These are phyloP conservation scores for Thalassiosira livingstoniorum DNA, from an alignment of 352 stramenopile genomes.

Conservation along the genomic window DNA sequence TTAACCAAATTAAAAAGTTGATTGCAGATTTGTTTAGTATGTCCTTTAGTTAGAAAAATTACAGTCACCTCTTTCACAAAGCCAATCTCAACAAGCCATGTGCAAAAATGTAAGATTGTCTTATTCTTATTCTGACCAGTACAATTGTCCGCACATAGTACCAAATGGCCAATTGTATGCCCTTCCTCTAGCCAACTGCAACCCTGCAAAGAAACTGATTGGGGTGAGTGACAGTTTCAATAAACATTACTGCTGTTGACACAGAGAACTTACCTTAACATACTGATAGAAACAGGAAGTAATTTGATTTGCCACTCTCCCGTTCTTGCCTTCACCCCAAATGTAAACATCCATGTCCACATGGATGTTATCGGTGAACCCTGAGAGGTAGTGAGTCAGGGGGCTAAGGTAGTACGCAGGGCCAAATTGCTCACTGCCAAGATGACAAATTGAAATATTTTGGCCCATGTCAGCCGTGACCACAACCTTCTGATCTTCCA, in stretches of 20 bases:
- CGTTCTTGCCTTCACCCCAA: slow-evolving; percentile 4
- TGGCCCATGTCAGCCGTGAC: slow-evolving; percentile 17
- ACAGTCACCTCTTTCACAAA: slow-evolving; percentile 7
- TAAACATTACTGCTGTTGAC: slow-evolving; percentile 3
- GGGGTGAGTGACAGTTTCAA: not conserved
- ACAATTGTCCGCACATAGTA: slow-evolving; percentile 19
- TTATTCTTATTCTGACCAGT: slow-evolving; percentile 26
- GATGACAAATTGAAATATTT: slow-evolving; percentile 1
- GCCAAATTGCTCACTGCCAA: slow-evolving; percentile 1
- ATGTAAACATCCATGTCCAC: slow-evolving; percentile 19
- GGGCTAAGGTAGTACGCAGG: slow-evolving; percentile 4
- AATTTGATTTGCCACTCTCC: not conserved
- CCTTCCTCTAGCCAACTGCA: not conserved
- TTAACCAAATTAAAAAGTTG: slow-evolving; percentile 12
- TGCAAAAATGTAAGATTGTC: slow-evolving; percentile 3
- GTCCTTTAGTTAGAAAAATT: slow-evolving; percentile 22
- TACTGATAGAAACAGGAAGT: slow-evolving; percentile 9
- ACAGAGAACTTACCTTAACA: slow-evolving; percentile 6
- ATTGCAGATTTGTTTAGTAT: slow-evolving; percentile 23
- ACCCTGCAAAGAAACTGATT: not conserved
- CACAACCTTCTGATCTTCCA: not conserved
- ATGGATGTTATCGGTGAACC: not conserved
- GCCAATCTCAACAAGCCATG: slow-evolving; percentile 15
- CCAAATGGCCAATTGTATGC: not conserved
- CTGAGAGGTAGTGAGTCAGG: slow-evolving; percentile 3